phyloP scores from a whole-genome alignment of 2,329 filamentous ascomycete species.

The Cladorrhinum sp. region DNA sequence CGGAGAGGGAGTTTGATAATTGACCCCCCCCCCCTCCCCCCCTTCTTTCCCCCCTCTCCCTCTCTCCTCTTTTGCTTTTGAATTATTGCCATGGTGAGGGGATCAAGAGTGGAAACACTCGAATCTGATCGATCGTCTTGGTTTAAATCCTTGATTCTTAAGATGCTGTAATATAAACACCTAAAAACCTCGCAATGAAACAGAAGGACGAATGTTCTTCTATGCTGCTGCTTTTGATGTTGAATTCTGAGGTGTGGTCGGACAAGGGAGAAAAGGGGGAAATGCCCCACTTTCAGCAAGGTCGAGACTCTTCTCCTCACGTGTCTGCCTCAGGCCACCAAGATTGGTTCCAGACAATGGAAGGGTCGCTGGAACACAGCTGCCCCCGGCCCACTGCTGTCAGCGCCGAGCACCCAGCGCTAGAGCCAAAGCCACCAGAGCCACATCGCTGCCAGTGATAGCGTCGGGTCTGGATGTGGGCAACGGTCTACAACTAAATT shows the following conservation, averaged over 20 bases:
- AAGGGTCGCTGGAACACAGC: slow-evolving; percentile 6
- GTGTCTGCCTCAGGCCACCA: slow-evolving; percentile 16
- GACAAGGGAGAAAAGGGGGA: not conserved
- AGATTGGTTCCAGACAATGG: not conserved
- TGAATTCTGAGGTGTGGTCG: too few species aligned
- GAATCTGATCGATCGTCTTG: too few species aligned
- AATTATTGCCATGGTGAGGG: too few species aligned
- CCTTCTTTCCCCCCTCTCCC: too few species aligned
- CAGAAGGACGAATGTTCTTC: not conserved
- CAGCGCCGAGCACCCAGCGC: not conserved
- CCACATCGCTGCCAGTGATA: slow-evolving; percentile 18
- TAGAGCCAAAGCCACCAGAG: slow-evolving; percentile 7
- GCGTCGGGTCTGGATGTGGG: slow-evolving; percentile 15
- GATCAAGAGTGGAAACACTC: too few species aligned
- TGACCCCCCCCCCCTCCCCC: too few species aligned
- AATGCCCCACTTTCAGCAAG: not conserved
- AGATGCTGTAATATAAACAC: too few species aligned
- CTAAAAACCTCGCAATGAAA: too few species aligned
- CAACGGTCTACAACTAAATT: slow-evolving; percentile 11
- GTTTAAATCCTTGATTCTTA: too few species aligned
- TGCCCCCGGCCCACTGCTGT: slow-evolving; percentile 1
- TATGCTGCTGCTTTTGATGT: not conserved
- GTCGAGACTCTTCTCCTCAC: not conserved
- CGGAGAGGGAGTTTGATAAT: not conserved
- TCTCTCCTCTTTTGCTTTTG: too few species aligned